Conservation (phyloP, 352 stramenopile species). For the Phytophthora pistaciae region DNA sequence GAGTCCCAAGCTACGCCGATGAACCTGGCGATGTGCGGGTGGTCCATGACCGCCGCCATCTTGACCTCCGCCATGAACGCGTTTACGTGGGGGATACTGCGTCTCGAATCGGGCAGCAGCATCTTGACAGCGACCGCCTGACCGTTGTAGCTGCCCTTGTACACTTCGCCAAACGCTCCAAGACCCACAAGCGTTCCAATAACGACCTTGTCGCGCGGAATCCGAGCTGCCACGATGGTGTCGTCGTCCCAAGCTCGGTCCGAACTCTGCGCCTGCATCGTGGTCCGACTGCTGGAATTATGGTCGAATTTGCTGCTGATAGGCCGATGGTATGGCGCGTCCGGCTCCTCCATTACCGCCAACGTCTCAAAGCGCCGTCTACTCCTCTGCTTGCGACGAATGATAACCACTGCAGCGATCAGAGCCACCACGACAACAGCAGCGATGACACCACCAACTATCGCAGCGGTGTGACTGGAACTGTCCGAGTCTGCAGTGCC, state of each 20-base stretch:
- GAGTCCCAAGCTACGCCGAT: constrained; percentile 23
- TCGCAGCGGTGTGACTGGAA: constrained; percentile 8
- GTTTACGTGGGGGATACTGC: constrained; percentile 22
- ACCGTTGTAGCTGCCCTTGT: constrained; percentile 18
- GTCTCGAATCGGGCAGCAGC: constrained; percentile 10
- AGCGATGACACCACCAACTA: constrained; percentile 7
- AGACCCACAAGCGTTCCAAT: constrained; percentile 6
- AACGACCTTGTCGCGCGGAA: constrained; percentile 23
- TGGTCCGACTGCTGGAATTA: constrained; percentile 15
- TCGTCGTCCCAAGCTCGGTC: constrained; percentile 32
- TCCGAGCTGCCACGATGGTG: constrained; percentile 22
- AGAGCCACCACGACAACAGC: constrained; percentile 11
- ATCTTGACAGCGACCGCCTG: constrained; percentile 17
- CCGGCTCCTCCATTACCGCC: constrained; percentile 16
- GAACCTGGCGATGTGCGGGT: constrained; percentile 19
- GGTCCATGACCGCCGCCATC: constrained; percentile 18
- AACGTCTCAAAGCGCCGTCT: constrained; percentile 6
- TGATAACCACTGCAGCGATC: neutral
- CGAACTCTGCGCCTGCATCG: constrained; percentile 8
- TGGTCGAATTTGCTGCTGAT: constrained; percentile 6
- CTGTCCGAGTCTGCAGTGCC: neutral
- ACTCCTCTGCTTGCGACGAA: constrained; percentile 11
- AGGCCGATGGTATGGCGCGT: constrained; percentile 3
- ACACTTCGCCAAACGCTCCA: constrained; percentile 21
- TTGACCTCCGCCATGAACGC: constrained; percentile 26